Conservation (phyloP, 2,329 filamentous ascomycete species). For the Aurifilum marmelostoma region DNA sequence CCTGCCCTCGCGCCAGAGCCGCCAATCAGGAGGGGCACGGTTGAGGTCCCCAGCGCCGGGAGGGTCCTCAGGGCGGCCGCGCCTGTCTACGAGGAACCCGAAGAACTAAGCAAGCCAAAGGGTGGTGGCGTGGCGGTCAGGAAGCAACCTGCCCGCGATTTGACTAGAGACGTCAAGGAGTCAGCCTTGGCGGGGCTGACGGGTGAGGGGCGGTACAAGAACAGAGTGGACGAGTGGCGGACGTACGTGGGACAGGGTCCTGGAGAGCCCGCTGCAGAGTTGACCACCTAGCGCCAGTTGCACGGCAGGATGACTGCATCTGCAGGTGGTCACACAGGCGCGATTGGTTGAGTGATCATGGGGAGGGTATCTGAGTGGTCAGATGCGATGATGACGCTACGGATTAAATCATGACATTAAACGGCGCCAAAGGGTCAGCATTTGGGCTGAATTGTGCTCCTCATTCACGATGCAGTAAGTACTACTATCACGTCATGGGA, state of each 20-base stretch:
- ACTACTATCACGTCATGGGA: neutral
- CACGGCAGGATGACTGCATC: neutral
- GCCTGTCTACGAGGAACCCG: slow-evolving; percentile 38
- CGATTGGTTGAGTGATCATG: neutral
- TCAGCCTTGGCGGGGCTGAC: slow-evolving; percentile 49
- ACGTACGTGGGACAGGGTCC: slow-evolving; percentile 50
- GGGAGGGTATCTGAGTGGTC: neutral
- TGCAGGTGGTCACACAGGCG: neutral
- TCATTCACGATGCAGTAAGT: neutral
- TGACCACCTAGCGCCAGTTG: neutral
- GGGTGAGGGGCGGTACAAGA: slow-evolving; percentile 49
- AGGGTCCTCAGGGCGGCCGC: slow-evolving; percentile 24
- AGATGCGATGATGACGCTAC: slow-evolving; percentile 6
- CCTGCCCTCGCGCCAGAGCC: slow-evolving; percentile 38
- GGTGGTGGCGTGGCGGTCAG: slow-evolving; percentile 30
- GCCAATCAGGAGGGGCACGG: slow-evolving; percentile 45
- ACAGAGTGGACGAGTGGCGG: slow-evolving; percentile 54
- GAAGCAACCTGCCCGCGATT: slow-evolving; percentile 32
- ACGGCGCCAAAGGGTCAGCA: slow-evolving; percentile 1
- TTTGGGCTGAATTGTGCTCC: slow-evolving; percentile 5
- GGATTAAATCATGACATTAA: slow-evolving; percentile 10
- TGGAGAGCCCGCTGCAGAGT: slow-evolving; percentile 36
- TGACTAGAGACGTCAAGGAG: slow-evolving; percentile 44
- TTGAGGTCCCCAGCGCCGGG: slow-evolving; percentile 40
- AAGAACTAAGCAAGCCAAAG: slow-evolving; percentile 37